These are phyloP conservation scores for Mentha longifolia DNA, from an alignment of 257 asterid species.

Conservation along the genomic window DNA sequence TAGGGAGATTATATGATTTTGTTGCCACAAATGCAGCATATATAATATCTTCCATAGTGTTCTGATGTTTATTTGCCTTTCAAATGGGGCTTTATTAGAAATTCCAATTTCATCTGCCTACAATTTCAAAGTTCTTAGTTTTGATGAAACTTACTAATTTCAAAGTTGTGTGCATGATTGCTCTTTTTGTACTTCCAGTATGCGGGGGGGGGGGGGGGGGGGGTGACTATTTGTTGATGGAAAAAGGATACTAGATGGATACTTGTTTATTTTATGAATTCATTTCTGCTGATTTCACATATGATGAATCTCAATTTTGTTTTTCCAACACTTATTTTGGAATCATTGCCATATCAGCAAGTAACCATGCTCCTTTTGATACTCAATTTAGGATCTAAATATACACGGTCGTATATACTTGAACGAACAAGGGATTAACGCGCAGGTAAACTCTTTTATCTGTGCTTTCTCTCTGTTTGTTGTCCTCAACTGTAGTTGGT, in stretches of 20 bases:
- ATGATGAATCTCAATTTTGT: conserved; percentile 18
- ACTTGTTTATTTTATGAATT: background rate
- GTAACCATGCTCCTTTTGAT: conserved; percentile 28
- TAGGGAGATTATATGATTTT: conserved; percentile 13
- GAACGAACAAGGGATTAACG: conserved; percentile 95
- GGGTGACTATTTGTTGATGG: background rate
- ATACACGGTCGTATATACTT: conserved; percentile 89
- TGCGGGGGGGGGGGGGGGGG: background rate
- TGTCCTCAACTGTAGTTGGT: background rate
- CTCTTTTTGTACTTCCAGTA: background rate
- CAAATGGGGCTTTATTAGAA: background rate
- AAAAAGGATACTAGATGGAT: background rate
- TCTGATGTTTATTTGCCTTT: background rate
- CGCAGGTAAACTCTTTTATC: conserved; percentile 63
- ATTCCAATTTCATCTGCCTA: background rate
- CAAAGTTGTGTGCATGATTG: background rate
- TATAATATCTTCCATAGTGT: too few relatives aligned
- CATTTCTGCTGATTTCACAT: conserved; percentile 5
- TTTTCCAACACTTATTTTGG: conserved; percentile 7
- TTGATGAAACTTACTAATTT: background rate
- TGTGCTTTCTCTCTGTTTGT: background rate
- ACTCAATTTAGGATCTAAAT: conserved; percentile 70
- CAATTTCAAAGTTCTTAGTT: background rate
- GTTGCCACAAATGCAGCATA: conserved; percentile 21
- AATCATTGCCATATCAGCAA: background rate